These are phyloP conservation scores for Chalara sp. DNA, from an alignment of 2,329 filamentous ascomycete species.

Conservation along the genomic window DNA sequence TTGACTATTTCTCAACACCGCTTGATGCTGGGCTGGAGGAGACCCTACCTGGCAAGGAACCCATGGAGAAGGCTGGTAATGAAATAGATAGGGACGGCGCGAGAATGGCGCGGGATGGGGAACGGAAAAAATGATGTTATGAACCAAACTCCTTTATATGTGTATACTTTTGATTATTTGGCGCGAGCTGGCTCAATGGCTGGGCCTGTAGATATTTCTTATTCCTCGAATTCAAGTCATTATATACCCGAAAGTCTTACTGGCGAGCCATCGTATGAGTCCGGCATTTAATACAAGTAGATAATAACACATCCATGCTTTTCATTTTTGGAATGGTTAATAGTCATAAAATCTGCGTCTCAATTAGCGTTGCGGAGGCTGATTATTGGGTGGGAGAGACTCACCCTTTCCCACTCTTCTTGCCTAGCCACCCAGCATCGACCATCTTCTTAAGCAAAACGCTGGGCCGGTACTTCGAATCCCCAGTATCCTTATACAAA, in stretches of 20 bases:
- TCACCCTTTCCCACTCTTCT: conserved; percentile 86
- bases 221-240: too few species aligned
- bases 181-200: conserved; percentile 12
- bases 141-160: conserved; percentile 1
- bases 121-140: not conserved
- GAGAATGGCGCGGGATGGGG: not conserved
- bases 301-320: too few species aligned
- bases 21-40: too few species aligned
- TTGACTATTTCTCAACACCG: too few species aligned
- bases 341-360: conserved; percentile 26
- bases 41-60: too few species aligned
- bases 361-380: conserved; percentile 10
- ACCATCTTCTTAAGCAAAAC: conserved; percentile 92
- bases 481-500: conserved; percentile 81
- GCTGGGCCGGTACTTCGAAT: conserved; percentile 90
- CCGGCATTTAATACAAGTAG: too few species aligned
- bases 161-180: conserved; percentile 15
- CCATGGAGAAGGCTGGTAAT: too few species aligned
- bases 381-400: conserved; percentile 2
- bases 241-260: too few species aligned
- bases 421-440: conserved; percentile 93
- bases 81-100: not conserved
- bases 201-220: conserved; percentile 16
- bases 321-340: conserved; percentile 7
- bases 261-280: too few species aligned